These are phyloP conservation scores for Penicillium macrosclerotiorum DNA, from an alignment of 495 filamentous ascomycete species.

Conservation along the genomic window DNA sequence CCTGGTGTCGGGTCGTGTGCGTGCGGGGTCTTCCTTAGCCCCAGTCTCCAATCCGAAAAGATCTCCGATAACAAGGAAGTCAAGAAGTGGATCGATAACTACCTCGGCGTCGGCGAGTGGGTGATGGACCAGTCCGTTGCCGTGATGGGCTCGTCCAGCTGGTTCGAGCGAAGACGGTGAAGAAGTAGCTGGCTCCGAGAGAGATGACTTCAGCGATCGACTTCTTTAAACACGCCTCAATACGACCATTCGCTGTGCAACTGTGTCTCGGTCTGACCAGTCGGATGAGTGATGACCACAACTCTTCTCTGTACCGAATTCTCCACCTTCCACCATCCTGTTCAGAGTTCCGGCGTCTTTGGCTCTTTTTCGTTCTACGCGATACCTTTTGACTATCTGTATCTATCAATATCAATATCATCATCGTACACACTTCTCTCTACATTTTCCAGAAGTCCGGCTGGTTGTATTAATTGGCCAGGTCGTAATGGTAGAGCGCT, in stretches of 20 bases:
- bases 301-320: constrained; percentile 15
- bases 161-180: constrained; percentile 86
- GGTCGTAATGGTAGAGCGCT: too few relatives aligned
- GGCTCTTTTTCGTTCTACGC: constrained; percentile 12
- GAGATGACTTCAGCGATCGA: too few relatives aligned
- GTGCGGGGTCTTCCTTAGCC: constrained; percentile 49
- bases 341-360: constrained; percentile 22
- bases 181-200: neutral
- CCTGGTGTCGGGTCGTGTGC: constrained; percentile 25
- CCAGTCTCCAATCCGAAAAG: constrained; percentile 84
- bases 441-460: neutral
- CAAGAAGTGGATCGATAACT: constrained; percentile 89
- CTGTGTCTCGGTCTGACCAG: too few relatives aligned
- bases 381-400: constrained; percentile 18
- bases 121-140: constrained; percentile 97
- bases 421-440: neutral
- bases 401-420: constrained; percentile 16
- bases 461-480: too few relatives aligned
- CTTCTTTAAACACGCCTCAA: too few relatives aligned
- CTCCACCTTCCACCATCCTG: constrained; percentile 10
- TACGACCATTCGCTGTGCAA: too few relatives aligned
- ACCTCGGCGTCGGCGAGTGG: constrained; percentile 94
- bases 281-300: constrained; percentile 21
- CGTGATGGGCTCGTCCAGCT: constrained; percentile 79
- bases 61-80: constrained; percentile 82